Base-by-base conservation (phyloP, 192 early-diverging fungal species). In the Umbelopsis ramanniana region DNA sequence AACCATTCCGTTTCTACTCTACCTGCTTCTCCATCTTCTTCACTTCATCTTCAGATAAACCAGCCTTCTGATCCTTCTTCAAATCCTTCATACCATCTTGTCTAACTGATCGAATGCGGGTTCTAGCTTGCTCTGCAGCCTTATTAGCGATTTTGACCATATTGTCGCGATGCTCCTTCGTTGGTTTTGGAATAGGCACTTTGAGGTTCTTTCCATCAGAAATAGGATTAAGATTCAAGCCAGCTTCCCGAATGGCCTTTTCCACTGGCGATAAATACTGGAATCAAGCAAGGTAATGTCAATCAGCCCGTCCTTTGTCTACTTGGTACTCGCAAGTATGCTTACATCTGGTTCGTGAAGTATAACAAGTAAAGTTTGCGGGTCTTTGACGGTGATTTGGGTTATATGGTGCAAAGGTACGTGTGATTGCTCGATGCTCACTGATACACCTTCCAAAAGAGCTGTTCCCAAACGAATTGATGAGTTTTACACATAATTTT, bases 171-270 rank as follows among this genome's bases (percentile, higher is more conserved):
- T 85, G 89, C 79, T 94, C 93, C 52, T 92, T 91, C 7, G 92
- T 92, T 5, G 89, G 80, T 55, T 92, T 93, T 71, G 93, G 95
- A 53, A 96, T 89, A 3, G 93, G 93, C 1, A 96, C 92, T 46
- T 86, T 77, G 46, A 95, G 71, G 10, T 86, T 84, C 69, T 88
- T 90, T 52, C 86, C 85, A 50, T 94, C 92, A 12, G 86, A 79
- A 67, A 89, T 84, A 24, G 95, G 93, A 79, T 94, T 96, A 45
- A 96, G 79, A 40, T 91, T 91, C 37, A 96, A 82, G 37, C 89
- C 89, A 40, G 93, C 86, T 52, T 82, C 82, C 67, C 92, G 89
- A 71, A 96, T 93, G 2, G 93, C 85, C 48, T 91, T 88, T 55
- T 95, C 93, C 15, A 93, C 90, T 3, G 83, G 69, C 57, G 75